A percentile compares a stretch with the other conserved stretches of the same genome.
These are phyloP conservation scores for Hypoxylon perforatum DNA, from an alignment of 495 filamentous ascomycete species.

Conservation along the genomic window DNA sequence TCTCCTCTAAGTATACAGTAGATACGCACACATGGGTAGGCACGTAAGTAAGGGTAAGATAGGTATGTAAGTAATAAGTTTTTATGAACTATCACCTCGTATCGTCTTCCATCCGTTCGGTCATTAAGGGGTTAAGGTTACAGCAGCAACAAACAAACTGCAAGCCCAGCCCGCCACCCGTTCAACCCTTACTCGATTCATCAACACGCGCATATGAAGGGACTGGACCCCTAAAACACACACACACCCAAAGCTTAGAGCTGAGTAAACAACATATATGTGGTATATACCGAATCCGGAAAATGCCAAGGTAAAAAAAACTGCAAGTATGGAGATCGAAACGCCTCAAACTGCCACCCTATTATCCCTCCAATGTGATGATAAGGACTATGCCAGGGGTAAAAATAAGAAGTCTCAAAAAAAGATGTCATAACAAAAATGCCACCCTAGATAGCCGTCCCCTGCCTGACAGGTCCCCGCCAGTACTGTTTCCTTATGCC, in stretches of 20 bases:
- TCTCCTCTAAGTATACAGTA: no score
- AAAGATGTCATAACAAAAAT: not conserved
- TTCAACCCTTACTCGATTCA: no score
- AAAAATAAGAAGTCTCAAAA: not conserved
- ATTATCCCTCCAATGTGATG: constrained; percentile 9
- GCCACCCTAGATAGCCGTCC: not conserved
- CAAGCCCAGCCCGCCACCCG: no score
- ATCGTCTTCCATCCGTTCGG: no score
- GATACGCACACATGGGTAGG: no score
- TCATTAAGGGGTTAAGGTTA: no score
- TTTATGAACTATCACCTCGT: no score
- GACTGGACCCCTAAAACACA: no score
- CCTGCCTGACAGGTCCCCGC: constrained; percentile 36
- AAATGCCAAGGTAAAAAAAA: constrained; percentile 33
- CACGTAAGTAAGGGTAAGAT: no score
- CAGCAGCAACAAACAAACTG: no score
- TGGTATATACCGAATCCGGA: constrained; percentile 44
- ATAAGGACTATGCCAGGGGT: constrained; percentile 25
- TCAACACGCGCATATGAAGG: no score
- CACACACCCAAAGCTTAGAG: not conserved
- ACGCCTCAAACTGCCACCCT: constrained; percentile 16
- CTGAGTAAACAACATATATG: constrained; percentile 11
- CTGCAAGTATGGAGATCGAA: constrained; percentile 9
- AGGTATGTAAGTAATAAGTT: no score
- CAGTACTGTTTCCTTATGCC: constrained; percentile 26